Percentiles rank a stretch among this genome's conserved stretches.
These are phyloP conservation scores for Mycena indigotica DNA, from an alignment of 768 basidiomycete species.

Conservation along the genomic window DNA sequence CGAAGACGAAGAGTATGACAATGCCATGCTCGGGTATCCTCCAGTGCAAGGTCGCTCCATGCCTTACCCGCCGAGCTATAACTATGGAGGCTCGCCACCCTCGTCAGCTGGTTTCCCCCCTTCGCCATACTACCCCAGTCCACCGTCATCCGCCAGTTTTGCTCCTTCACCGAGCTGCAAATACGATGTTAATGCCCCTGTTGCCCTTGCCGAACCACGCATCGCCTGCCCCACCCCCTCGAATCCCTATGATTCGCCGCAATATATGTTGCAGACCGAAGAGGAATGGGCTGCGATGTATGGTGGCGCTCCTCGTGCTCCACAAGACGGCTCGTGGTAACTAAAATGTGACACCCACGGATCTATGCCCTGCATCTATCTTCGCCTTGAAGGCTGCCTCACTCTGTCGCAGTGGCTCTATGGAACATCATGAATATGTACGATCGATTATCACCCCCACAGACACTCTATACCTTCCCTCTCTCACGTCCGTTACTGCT, in stretches of 20 bases:
- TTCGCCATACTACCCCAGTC: conserved; percentile 11
- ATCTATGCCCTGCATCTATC: background rate
- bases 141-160: conserved; percentile 11
- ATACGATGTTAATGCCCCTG: too few species aligned
- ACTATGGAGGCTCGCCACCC: conserved; percentile 6
- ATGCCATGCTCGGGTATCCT: conserved; percentile 1
- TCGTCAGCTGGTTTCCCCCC: conserved; percentile 5
- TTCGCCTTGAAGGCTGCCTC: too few species aligned
- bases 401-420: background rate
- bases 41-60: background rate
- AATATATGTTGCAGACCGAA: conserved; percentile 20
- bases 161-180: conserved; percentile 3
- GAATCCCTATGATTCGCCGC: conserved; percentile 15
- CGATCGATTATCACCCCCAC: background rate
- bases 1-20: conserved; percentile 16
- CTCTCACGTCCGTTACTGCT: background rate
- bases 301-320: background rate
- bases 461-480: background rate
- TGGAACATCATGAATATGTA: background rate
- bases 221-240: conserved; percentile 19
- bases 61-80: background rate
- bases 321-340: background rate
- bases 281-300: conserved; percentile 19
- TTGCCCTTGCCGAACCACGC: background rate
- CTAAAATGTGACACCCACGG: too few species aligned